Conservation (phyloP, 75 land plant genomes). For the Larix kaempferi region DNA sequence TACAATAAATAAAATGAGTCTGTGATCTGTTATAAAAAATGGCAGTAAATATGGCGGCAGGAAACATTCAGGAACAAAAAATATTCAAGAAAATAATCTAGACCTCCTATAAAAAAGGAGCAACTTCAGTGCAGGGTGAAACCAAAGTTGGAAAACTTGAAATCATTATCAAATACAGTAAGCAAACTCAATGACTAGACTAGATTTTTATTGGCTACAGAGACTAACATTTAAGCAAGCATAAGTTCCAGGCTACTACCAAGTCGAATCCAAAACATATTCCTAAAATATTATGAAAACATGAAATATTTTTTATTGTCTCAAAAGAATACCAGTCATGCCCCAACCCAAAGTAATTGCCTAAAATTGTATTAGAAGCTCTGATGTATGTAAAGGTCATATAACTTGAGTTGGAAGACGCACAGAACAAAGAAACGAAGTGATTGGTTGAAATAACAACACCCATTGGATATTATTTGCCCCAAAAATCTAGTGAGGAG, state of each 20-base stretch:
- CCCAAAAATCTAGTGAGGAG: no score
- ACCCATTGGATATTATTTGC: no score
- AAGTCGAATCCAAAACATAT: not conserved
- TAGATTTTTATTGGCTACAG: not conserved
- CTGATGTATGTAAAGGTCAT: not conserved
- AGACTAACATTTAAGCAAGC: not conserved
- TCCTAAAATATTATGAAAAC: not conserved
- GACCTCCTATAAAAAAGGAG: not conserved
- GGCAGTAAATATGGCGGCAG: not conserved
- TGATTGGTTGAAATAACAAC: no score
- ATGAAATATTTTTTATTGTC: not conserved
- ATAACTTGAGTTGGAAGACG: not conserved
- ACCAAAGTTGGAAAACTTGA: not conserved
- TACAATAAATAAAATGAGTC: not conserved
- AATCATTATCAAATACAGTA: not conserved
- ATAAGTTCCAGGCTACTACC: not conserved
- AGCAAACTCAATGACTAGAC: not conserved
- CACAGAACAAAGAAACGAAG: no score
- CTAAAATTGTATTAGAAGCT: not conserved
- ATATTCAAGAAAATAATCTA: not conserved
- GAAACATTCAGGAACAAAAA: not conserved
- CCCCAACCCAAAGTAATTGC: not conserved
- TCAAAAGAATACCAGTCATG: not conserved
- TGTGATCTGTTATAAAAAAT: not conserved
- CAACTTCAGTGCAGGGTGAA: not conserved